phyloP scores from a whole-genome alignment of 805 yeast species.

The Metschnikowia sp. region DNA sequence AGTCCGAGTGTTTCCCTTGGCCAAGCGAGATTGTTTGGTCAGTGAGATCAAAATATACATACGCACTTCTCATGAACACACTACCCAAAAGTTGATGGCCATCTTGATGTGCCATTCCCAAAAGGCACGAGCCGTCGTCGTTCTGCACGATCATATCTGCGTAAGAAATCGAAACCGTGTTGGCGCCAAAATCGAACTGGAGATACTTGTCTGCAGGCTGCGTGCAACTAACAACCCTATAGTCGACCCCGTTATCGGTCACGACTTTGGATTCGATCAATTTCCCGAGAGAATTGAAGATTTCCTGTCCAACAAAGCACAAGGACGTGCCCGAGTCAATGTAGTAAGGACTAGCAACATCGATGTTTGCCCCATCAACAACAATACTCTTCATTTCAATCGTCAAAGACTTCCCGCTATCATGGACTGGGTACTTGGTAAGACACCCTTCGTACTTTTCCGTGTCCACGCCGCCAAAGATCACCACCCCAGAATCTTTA shows the following conservation, averaged over 20 bases:
- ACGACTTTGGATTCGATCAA: slow-evolving; percentile 9
- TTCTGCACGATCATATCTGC: slow-evolving; percentile 9
- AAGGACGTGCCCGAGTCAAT: slow-evolving; percentile 17
- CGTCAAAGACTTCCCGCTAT: slow-evolving; percentile 4
- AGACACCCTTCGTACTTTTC: slow-evolving; percentile 29
- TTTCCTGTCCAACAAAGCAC: slow-evolving; percentile 5
- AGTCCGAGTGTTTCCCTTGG: slow-evolving; percentile 6
- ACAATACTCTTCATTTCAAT: slow-evolving; percentile 3
- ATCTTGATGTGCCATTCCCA: slow-evolving; percentile 11
- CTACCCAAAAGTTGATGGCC: slow-evolving; percentile 15
- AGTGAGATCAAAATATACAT: slow-evolving; percentile 18
- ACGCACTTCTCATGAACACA: slow-evolving; percentile 18
- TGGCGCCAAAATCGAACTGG: slow-evolving; percentile 13
- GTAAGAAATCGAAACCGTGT: slow-evolving; percentile 8
- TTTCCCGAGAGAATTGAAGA: slow-evolving; percentile 6
- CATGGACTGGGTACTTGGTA: slow-evolving; percentile 5
- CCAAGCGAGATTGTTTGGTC: slow-evolving; percentile 16
- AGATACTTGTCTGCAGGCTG: slow-evolving; percentile 15
- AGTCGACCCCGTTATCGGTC: slow-evolving; percentile 5
- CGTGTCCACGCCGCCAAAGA: slow-evolving; percentile 43
- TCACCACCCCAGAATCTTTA: slow-evolving; percentile 27
- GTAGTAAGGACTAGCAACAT: slow-evolving; percentile 3
- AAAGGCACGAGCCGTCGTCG: slow-evolving; percentile 12
- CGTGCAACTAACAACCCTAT: slow-evolving; percentile 12
- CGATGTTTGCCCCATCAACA: slow-evolving; percentile 2